Base-by-base conservation (phyloP, 305 asterid genomes). In the Fraxinus nigra region DNA sequence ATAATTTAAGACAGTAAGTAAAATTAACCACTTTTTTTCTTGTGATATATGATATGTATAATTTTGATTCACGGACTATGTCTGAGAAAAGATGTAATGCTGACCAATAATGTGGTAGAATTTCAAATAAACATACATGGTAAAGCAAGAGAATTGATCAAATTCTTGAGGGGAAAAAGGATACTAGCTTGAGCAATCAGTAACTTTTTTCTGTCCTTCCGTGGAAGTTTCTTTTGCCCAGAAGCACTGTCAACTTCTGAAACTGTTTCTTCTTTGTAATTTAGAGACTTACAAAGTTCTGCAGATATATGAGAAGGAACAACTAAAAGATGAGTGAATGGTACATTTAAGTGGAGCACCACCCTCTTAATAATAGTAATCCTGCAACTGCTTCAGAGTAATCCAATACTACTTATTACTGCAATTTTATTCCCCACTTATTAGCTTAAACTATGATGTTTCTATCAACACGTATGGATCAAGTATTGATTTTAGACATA, bases 191-290 rank as follows among this genome's bases (percentile, higher is more conserved):
- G 89, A 79, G 87, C 78, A 82, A 79, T 84, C 78, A 37, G 84
- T 82, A 85, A 82, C 88, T 91, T 93, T 87, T 90, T 93, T 87
- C 93, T 89, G 87, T 86, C 95, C 89, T 94, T 94, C 84, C 93
- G 89, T 28, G 88, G 93, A 76, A 95, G 96, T 86, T 92, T 94
- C 87, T 80, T 92, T 79, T 83, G 87, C 78, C 84, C 87, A 77
- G 87, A 83, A 79, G 84, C 83, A 34, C 88, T 90, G 75, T 85
- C 86, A 78, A 80, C 86, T 91, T 90, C 93, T 84, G 81, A 85
- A 88, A 37, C 63, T 82, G 76, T 80, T 69, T 84, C 94, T 46
- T 43, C 87, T 77, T 40, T 24, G 83, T 87, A 85, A 76, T 81
- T 77, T 78, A 94, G 70, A 20, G 83, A 83, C 84, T 85, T 89